Evolutionary conservation across 441 rosid species (phyloP).

Genomic region (Iberis amara): DNA sequence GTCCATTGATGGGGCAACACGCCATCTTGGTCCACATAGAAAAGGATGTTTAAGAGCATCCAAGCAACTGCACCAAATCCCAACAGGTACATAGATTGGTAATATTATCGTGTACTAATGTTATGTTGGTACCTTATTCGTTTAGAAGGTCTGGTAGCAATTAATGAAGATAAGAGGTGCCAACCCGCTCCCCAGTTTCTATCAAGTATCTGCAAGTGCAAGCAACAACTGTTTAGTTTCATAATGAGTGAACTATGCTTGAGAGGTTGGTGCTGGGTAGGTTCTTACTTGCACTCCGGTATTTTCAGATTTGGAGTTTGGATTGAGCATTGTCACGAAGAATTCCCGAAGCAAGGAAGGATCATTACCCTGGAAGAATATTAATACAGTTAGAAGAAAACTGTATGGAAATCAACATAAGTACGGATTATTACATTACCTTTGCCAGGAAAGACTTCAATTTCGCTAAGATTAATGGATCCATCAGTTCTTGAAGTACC

Average conservation of each 20-base stretch:
- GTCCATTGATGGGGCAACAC: slow-evolving; percentile 81
- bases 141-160: slow-evolving; percentile 71
- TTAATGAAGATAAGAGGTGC: slow-evolving; percentile 80
- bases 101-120: not conserved
- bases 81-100: not conserved
- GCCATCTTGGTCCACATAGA: slow-evolving; percentile 94
- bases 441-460: slow-evolving; percentile 73
- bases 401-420: not conserved
- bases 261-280: not conserved
- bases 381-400: slow-evolving; percentile 9
- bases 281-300: slow-evolving; percentile 66
- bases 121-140: slow-evolving; percentile 57
- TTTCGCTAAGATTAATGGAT: slow-evolving; percentile 65
- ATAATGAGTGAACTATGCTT: not conserved
- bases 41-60: slow-evolving; percentile 93
- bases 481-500: slow-evolving; percentile 89
- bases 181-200: slow-evolving; percentile 96
- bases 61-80: slow-evolving; percentile 47
- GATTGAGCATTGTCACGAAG: slow-evolving; percentile 51
- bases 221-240: not conserved
- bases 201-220: slow-evolving; percentile 71
- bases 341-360: slow-evolving; percentile 89
- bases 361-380: slow-evolving; percentile 67
- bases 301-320: slow-evolving; percentile 67
- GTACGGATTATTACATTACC: slow-evolving; percentile 34